These are phyloP conservation scores for Amaranthus tricolor DNA, from an alignment of 179 eudicot genomes.

Conservation along the genomic window DNA sequence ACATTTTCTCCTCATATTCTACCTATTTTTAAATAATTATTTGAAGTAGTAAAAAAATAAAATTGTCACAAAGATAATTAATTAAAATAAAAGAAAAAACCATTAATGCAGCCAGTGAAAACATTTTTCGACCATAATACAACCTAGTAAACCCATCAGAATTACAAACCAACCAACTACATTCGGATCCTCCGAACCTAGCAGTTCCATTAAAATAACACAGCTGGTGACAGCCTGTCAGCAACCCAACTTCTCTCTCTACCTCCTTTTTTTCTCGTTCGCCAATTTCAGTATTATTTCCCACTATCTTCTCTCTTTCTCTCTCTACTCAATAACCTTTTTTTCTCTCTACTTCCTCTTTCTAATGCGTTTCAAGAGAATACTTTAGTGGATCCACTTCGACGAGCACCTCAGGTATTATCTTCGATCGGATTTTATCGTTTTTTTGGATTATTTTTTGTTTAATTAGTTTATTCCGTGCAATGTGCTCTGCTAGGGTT, in stretches of 20 bases:
- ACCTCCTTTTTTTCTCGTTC: conserved; percentile 29
- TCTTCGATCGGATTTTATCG: conserved; percentile 15
- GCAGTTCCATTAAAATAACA: conserved; percentile 16
- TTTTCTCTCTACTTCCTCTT: not conserved
- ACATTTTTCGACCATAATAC: conserved; percentile 6
- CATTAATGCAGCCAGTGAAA: not conserved
- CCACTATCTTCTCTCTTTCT: conserved; percentile 19
- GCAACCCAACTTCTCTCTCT: conserved; percentile 46
- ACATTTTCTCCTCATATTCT: too few species aligned
- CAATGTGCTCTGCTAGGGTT: conserved; percentile 6
- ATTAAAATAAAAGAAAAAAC: not conserved
- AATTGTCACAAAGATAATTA: too few species aligned
- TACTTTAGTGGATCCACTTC: conserved; percentile 3
- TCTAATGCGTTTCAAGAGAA: too few species aligned
- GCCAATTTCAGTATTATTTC: conserved; percentile 27
- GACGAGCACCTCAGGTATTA: not conserved
- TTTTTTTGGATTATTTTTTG: not conserved
- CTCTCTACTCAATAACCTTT: conserved; percentile 5
- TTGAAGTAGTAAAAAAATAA: too few species aligned
- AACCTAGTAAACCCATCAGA: not conserved
- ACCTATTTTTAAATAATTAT: too few species aligned
- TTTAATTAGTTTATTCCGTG: not conserved
- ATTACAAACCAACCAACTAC: not conserved
- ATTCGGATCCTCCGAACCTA: not conserved
- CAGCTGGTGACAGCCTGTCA: conserved; percentile 81